A percentile compares a stretch with the other conserved stretches of the same genome.
phyloP scores from a whole-genome alignment of 2,329 filamentous ascomycete species.

The Cordyceps javanica region DNA sequence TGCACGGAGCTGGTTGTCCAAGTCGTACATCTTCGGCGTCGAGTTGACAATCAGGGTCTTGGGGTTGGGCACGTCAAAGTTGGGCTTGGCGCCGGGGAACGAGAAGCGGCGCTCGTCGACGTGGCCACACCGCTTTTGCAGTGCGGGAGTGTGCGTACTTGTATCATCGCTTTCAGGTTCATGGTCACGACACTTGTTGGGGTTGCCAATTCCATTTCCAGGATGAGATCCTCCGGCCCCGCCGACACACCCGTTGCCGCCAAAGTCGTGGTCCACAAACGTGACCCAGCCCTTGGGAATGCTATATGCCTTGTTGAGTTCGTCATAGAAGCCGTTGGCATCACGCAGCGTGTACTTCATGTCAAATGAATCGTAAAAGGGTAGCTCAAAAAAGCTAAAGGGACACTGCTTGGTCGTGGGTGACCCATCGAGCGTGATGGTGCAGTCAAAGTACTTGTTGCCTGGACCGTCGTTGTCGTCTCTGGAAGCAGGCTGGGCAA shows the following conservation, averaged over 20 bases:
- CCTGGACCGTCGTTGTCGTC: neutral
- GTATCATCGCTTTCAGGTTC: neutral
- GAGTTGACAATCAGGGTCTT: constrained; percentile 9
- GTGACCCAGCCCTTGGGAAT: neutral
- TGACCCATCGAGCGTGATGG: neutral
- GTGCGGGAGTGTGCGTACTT: too few species aligned
- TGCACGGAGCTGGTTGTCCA: neutral
- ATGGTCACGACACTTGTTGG: neutral
- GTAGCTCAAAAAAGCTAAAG: neutral
- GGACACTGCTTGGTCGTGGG: neutral
- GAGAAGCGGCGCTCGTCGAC: too few species aligned
- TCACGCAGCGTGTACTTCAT: neutral
- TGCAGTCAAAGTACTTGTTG: constrained; percentile 6
- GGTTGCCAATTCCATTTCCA: too few species aligned
- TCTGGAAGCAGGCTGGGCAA: too few species aligned
- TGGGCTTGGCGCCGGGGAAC: too few species aligned
- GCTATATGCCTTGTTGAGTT: neutral
- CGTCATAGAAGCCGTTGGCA: neutral
- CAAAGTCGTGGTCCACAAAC: too few species aligned
- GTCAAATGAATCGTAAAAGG: neutral
- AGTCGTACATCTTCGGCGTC: constrained; percentile 5
- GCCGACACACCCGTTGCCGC: too few species aligned
- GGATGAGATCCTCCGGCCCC: too few species aligned
- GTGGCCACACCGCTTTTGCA: too few species aligned
- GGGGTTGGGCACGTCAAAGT: constrained; percentile 8